Conservation (phyloP, 495 filamentous ascomycete species). For the Daldinia decipiens region DNA sequence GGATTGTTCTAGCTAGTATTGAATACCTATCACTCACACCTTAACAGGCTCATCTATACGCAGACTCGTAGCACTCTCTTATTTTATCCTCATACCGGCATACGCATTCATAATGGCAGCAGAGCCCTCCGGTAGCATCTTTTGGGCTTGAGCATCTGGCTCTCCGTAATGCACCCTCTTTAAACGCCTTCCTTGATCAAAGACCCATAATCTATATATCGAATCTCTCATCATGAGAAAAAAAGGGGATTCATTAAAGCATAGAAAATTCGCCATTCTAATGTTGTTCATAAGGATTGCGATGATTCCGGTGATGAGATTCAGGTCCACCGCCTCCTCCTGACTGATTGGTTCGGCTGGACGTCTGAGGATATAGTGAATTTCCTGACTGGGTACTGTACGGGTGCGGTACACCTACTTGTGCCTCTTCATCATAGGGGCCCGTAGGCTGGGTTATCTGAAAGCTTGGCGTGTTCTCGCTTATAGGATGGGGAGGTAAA, state of each 20-base stretch:
- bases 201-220: constrained; percentile 27
- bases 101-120: constrained; percentile 25
- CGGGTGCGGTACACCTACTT: constrained; percentile 39
- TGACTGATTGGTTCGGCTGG: constrained; percentile 22
- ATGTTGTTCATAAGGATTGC: constrained; percentile 32
- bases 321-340: constrained; percentile 6
- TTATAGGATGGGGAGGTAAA: constrained; percentile 42
- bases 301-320: not conserved
- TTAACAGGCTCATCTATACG: constrained; percentile 2
- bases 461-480: constrained; percentile 40
- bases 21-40: not conserved
- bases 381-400: constrained; percentile 22
- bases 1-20: constrained; percentile 7
- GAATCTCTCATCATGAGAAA: constrained; percentile 23
- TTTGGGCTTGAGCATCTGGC: constrained; percentile 8
- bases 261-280: constrained; percentile 23
- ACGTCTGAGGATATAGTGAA: constrained; percentile 26
- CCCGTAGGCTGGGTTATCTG: constrained; percentile 50
- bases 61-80: constrained; percentile 1
- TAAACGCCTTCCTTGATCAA: constrained; percentile 27
- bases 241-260: constrained; percentile 17
- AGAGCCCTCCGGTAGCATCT: constrained; percentile 29
- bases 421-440: constrained; percentile 46
- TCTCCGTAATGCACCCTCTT: constrained; percentile 10
- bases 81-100: constrained; percentile 14